Base-by-base conservation (phyloP, 805 yeast species). In the Pichia phayaonensis region DNA sequence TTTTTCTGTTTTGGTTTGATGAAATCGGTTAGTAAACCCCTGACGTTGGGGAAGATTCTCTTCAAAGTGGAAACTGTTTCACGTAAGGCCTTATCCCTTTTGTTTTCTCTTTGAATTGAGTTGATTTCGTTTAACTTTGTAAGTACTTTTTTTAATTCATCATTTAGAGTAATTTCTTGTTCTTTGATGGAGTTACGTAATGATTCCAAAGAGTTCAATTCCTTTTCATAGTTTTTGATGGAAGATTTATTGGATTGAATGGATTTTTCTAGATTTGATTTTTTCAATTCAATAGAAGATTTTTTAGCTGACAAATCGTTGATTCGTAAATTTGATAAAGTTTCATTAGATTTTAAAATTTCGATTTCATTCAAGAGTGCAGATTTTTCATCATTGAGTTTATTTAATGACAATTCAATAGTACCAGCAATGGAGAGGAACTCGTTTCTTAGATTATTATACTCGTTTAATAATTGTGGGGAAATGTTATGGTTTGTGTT, bases 41-140 rank as follows among this genome's bases (percentile, higher is more conserved):
- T 76, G 3, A 94, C 95, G 4, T 96, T 90, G 1, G 96, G 94
- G 55, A 85, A 77, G n/a, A 84, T 66, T 59, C 88, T 80, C 58
- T 80, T 83, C 48, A 94, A 68, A 49, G 80, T 74, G 0, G 81
- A 67, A 2, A 87, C 83, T 54, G 85, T 86, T 56, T 90, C 96
- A 49, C 92, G 73, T 41, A 86, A 67, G 54, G 74, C 79, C 46
- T 76, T 74, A 54, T 90, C 96, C 54, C 80, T 78, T 40, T 77
- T 77, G 0, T 90, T 73, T 58, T 87, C 97, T 56, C 92, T 78
- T 63, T 83, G 85, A 51, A 75, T 80, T 1, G 96, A 90, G 46
- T 80, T 81, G 38, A 87, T 67, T 48, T 86, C 95, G 53, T 85
- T 85, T 44, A 92, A 69, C 57, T 76, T 76, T 2, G 76, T 56